These are phyloP conservation scores for Russula sp. DNA, from an alignment of 768 basidiomycete species.

Conservation along the genomic window DNA sequence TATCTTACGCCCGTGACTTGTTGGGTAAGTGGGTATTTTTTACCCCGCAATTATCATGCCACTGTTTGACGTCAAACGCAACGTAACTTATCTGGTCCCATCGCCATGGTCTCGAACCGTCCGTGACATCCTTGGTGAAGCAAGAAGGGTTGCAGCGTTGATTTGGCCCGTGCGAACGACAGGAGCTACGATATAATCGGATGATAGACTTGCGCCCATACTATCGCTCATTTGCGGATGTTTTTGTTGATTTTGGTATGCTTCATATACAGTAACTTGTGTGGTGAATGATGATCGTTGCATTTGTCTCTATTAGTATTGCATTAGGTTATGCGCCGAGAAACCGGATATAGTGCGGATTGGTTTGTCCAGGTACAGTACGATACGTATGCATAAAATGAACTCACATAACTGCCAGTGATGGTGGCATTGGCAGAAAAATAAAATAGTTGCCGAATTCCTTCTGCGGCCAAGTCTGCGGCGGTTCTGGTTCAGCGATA, in stretches of 20 bases:
- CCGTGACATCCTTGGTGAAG: not conserved
- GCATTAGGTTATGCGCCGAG: too few species aligned
- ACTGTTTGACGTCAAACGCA: not conserved
- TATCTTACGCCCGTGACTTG: not conserved
- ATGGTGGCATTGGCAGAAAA: too few species aligned
- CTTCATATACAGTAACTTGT: not conserved
- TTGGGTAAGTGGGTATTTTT: not conserved
- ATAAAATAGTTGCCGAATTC: too few species aligned
- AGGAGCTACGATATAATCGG: slow-evolving; percentile 2
- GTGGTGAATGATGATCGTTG: too few species aligned
- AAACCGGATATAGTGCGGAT: too few species aligned
- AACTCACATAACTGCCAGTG: too few species aligned
- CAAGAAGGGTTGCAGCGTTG: not conserved
- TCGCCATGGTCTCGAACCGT: slow-evolving; percentile 5
- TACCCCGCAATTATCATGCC: too few species aligned
- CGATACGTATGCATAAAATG: too few species aligned
- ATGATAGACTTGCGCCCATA: not conserved
- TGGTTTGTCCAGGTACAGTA: too few species aligned
- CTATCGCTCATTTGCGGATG: not conserved
- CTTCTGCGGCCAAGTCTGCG: too few species aligned
- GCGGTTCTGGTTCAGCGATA: too few species aligned
- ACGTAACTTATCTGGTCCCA: not conserved
- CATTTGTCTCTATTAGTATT: too few species aligned
- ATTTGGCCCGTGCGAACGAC: not conserved
- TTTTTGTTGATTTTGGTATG: not conserved